Base-by-base conservation (phyloP, 768 basidiomycete species). In the Pleurotus salmoneostramineus region DNA sequence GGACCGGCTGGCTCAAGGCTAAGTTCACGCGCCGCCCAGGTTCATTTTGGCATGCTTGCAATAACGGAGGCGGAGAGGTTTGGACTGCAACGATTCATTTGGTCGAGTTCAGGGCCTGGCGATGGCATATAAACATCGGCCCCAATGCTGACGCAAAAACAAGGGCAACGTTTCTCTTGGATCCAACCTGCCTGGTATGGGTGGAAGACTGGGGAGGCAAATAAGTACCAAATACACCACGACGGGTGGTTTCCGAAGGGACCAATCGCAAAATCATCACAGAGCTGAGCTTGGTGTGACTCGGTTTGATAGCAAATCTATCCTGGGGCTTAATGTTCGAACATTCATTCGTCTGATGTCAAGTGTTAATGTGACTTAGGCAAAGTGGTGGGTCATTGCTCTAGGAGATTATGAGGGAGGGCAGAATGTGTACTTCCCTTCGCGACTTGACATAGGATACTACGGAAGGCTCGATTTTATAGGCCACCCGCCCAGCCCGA, bases 131-230 rank as follows among this genome's bases (percentile, higher is more conserved):
- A 31, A 35, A 33, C 37, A 43, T 55, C 52, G 40, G 52, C 52
- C 52, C 43, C 40, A 43, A 36, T 55, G 52, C 40, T 40, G 52
- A 31, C n/a, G 15, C n/a, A 35, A 55, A 43, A 31, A 15, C 36
- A 43, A 43, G 52, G 36, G 10, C 21, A 27, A 35, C 14, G 15
- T 42, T 49, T 32, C 21, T 17, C 8, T 27, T 55, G 52, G 52
- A 17, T 40, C 52, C n/a, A 17, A 55, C 52, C 31, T 55, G 15
- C 52, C 52, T 55, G 52, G 52, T 55, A 55, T 55, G 52, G 52
- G 15, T 12, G 33, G 48, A 50, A 15, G 48, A 35, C 50, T 15
- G 36, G 14, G 17, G 14, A 17, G 34, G 37, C 14, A 10, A 35
- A 17, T 47, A 27, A 17, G 21, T 10, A 32, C 7, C 33, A 49